phyloP scores from a whole-genome alignment of 768 basidiomycete species.

The Vararia minispora region DNA sequence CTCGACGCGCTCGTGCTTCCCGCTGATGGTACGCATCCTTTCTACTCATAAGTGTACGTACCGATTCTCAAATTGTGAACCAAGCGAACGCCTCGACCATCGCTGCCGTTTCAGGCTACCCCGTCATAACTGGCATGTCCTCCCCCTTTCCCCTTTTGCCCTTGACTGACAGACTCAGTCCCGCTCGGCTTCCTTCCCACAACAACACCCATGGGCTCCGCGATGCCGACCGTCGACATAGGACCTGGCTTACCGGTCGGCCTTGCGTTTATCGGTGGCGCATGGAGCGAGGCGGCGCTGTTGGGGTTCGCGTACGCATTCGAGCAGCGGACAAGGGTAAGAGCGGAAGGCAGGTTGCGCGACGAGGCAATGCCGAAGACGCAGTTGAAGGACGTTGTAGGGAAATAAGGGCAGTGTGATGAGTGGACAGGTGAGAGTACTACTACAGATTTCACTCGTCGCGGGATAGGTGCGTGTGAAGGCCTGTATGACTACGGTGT shows the following conservation, averaged over 20 bases:
- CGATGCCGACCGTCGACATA: slow-evolving; percentile 18
- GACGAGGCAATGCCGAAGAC: slow-evolving; percentile 17
- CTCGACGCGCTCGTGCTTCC: slow-evolving; percentile 46
- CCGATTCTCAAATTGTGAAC: too few relatives aligned
- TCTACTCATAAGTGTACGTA: too few relatives aligned
- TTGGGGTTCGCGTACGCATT: slow-evolving; percentile 19
- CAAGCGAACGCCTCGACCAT: slow-evolving; percentile 7
- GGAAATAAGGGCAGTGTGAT: too few relatives aligned
- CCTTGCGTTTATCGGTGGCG: slow-evolving; percentile 18
- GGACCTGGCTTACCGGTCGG: slow-evolving; percentile 27
- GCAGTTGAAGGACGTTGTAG: slow-evolving; percentile 15
- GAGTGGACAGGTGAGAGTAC: too few relatives aligned
- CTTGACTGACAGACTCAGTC: too few relatives aligned
- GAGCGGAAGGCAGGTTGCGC: slow-evolving; percentile 13
- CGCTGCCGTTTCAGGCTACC: slow-evolving; percentile 26
- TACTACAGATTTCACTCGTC: too few relatives aligned
- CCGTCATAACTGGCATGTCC: slow-evolving; percentile 24
- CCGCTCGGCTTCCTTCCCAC: slow-evolving; percentile 28
- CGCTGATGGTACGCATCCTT: slow-evolving; percentile 17
- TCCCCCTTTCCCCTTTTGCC: too few relatives aligned
- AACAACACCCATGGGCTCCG: slow-evolving; percentile 16
- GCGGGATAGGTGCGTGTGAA: too few relatives aligned
- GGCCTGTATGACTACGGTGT: too few relatives aligned
- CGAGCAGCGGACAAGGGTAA: slow-evolving; percentile 20
- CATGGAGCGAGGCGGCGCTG: slow-evolving; percentile 17